A percentile compares a stretch with the other conserved stretches of the same genome.
phyloP scores from a whole-genome alignment of 495 filamentous ascomycete species.

The Cairneyella variabilis region DNA sequence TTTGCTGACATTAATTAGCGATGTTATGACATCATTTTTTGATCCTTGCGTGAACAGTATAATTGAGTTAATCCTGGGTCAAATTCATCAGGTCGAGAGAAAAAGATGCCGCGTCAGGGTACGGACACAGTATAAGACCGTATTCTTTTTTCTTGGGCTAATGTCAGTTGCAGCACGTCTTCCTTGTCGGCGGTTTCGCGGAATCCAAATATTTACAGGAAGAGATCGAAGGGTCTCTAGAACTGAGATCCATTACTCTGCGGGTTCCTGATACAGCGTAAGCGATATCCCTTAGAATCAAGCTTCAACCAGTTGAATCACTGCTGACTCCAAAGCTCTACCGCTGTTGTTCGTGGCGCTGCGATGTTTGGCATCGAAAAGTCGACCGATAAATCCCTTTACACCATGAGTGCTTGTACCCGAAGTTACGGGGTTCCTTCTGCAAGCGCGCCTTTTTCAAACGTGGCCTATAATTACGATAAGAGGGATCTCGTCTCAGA shows the following conservation, averaged over 20 bases:
- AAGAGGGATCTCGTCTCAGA: slow-evolving; percentile 1
- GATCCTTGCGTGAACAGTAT: slow-evolving; percentile 8
- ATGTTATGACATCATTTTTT: slow-evolving; percentile 11
- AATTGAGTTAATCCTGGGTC: slow-evolving; percentile 4
- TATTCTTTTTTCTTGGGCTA: not conserved
- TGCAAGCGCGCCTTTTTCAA: slow-evolving; percentile 1
- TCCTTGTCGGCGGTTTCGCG: too few species aligned
- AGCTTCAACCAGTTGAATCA: not conserved
- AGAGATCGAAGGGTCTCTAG: slow-evolving; percentile 6
- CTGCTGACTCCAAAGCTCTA: slow-evolving; percentile 2
- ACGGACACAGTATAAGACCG: not conserved
- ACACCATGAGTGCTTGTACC: slow-evolving; percentile 11
- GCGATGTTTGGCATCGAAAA: slow-evolving; percentile 19
- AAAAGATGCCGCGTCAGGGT: slow-evolving; percentile 3
- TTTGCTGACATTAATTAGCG: not conserved
- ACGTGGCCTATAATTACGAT: not conserved
- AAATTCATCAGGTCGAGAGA: not conserved
- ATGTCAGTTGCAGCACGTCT: too few species aligned
- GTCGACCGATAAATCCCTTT: not conserved
- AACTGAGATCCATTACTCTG: slow-evolving; percentile 4
- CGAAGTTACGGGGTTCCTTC: slow-evolving; percentile 14
- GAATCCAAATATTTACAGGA: slow-evolving; percentile 14
- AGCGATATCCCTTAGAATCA: not conserved
- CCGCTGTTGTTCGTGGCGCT: slow-evolving; percentile 18
- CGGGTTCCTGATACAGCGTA: slow-evolving; percentile 14